A percentile compares a stretch with the other conserved stretches of the same genome.
These are phyloP conservation scores for Chondrus crispus DNA, from an alignment of 23 red algal species.

Conservation along the genomic window DNA sequence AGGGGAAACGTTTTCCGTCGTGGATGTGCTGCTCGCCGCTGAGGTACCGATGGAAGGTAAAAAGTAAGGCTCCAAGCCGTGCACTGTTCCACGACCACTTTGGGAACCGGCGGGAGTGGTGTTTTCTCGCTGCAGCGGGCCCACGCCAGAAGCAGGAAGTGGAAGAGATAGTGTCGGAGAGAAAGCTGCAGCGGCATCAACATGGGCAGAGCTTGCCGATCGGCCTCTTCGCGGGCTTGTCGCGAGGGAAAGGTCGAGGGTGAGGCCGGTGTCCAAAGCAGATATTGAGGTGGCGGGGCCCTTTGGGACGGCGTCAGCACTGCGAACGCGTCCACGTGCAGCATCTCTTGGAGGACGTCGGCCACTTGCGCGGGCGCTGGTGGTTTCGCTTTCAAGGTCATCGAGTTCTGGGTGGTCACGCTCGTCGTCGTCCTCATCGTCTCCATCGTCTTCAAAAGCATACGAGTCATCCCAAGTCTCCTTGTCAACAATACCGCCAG, in stretches of 20 bases:
- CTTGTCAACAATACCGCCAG: constrained; percentile 44
- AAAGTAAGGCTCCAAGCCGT: not conserved
- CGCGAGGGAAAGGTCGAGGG: constrained; percentile 10
- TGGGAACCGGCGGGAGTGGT: not conserved
- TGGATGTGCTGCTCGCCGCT: constrained; percentile 60
- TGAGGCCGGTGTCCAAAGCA: not conserved
- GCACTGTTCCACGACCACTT: constrained; percentile 1
- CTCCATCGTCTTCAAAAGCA: constrained; percentile 56
- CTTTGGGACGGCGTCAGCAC: constrained; percentile 24
- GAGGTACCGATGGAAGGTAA: constrained; percentile 15
- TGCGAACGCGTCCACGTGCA: constrained; percentile 2
- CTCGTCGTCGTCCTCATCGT: constrained; percentile 17
- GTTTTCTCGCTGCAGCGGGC: constrained; percentile 7
- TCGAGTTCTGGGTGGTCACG: constrained; percentile 19
- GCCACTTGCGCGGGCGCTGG: not conserved
- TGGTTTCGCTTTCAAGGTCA: not conserved
- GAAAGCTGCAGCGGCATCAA: not conserved
- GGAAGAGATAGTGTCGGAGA: not conserved
- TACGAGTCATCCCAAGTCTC: constrained; percentile 62
- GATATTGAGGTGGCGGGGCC: constrained; percentile 2
- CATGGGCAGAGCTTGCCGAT: constrained; percentile 40
- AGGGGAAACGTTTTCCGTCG: constrained; percentile 33
- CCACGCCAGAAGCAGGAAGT: not conserved
- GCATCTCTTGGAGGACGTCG: not conserved
- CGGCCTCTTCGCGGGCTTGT: constrained; percentile 38